A percentile compares a stretch with the other conserved stretches of the same genome.
Conservation (phyloP, 1,284 basidiomycete genomes). For the Uromyces viciae-fabae region DNA sequence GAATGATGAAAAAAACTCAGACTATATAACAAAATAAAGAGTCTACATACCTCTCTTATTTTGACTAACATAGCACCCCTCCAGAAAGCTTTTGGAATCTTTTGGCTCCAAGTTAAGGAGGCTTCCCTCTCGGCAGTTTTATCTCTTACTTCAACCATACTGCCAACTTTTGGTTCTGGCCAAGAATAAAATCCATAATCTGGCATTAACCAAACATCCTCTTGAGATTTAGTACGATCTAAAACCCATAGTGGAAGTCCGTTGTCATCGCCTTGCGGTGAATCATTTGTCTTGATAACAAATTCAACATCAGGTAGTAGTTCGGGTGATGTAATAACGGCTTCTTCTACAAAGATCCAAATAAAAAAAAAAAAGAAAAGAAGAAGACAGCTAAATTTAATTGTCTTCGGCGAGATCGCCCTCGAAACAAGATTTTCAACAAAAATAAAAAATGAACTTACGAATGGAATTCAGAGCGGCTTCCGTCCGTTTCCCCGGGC, state of each 20-base stretch:
- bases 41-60: slow-evolving; percentile 26
- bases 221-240: slow-evolving; percentile 49
- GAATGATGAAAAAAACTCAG: neutral
- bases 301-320: slow-evolving; percentile 54
- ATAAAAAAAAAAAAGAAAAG: slow-evolving; percentile 50
- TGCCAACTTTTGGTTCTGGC: slow-evolving; percentile 49
- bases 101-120: slow-evolving; percentile 5
- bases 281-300: slow-evolving; percentile 50
- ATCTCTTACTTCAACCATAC: slow-evolving; percentile 42
- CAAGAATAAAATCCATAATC: slow-evolving; percentile 53
- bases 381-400: slow-evolving; percentile 51
- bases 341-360: slow-evolving; percentile 49
- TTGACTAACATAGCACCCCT: slow-evolving; percentile 31
- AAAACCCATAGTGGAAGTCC: slow-evolving; percentile 49
- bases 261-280: slow-evolving; percentile 4
- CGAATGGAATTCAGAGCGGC: slow-evolving; percentile 39
- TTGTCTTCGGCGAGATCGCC: too few species aligned
- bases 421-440: neutral
- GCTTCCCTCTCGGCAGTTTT: slow-evolving; percentile 22
- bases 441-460: neutral
- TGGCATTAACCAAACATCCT: slow-evolving; percentile 54
- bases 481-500: slow-evolving; percentile 26
- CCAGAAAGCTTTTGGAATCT: slow-evolving; percentile 44
- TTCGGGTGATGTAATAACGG: slow-evolving; percentile 49
- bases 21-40: neutral